These are phyloP conservation scores for Hypoxylon perforatum DNA, from an alignment of 495 filamentous ascomycete species.

Conservation along the genomic window DNA sequence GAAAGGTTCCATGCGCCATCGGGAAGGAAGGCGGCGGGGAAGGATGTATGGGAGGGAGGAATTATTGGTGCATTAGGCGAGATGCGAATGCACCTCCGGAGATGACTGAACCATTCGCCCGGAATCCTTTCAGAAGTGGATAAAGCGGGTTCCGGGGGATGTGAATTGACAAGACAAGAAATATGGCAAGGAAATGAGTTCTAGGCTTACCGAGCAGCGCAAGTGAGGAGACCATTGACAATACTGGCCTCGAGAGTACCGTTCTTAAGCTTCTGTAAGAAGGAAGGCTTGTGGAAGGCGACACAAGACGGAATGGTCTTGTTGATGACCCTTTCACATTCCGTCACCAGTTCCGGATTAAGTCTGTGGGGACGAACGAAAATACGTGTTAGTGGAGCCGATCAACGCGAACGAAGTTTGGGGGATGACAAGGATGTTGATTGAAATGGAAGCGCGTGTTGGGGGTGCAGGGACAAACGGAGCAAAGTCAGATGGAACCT, in stretches of 20 bases:
- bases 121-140: conserved; percentile 41
- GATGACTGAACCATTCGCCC: conserved; percentile 45
- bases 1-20: conserved; percentile 21
- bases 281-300: conserved; percentile 64
- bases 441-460: conserved; percentile 33
- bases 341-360: conserved; percentile 58
- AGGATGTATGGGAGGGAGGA: conserved; percentile 8
- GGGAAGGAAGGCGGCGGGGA: conserved; percentile 29
- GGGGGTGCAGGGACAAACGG: conserved; percentile 39
- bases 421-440: conserved; percentile 38
- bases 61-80: conserved; percentile 40
- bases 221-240: conserved; percentile 60
- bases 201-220: conserved; percentile 57
- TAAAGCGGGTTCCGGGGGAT: conserved; percentile 32
- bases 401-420: conserved; percentile 42
- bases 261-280: conserved; percentile 61
- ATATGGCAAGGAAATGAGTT: conserved; percentile 11
- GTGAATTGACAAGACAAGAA: conserved; percentile 10
- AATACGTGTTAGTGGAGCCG: conserved; percentile 46
- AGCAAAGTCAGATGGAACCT: conserved; percentile 21
- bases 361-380: conserved; percentile 51
- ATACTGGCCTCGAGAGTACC: conserved; percentile 57
- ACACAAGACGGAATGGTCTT: conserved; percentile 64
- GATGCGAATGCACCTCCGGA: conserved; percentile 34
- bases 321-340: conserved; percentile 62